Evolutionary conservation across 805 yeast species (phyloP), one percentile per base, ranked within the genome.

Genomic region (Lipomyces oligophaga): DNA sequence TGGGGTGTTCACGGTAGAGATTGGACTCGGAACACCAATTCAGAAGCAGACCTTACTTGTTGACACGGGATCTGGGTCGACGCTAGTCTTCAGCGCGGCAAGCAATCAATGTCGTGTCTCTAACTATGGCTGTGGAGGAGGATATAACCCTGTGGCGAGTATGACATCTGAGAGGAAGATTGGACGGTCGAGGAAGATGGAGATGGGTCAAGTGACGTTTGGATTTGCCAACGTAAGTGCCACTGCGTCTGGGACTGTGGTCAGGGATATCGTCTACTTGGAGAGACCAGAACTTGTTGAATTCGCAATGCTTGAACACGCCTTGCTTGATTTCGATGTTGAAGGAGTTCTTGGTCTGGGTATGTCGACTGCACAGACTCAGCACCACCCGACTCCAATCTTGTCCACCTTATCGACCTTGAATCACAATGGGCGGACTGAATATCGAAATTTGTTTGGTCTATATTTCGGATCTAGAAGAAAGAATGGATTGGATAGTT

Each of bases 321-420:
- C 54, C 21, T 16, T 50, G 16, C 36, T 50, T 11, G 55, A 50
- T 16, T 50, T 50, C 30, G 55, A 50, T 21, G 34, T 50, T 26
- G 43, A 48, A 19, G 55, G 55, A 1, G 55, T 50, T 20, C 41
- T 50, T n/a, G 55, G 55, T 2, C 43, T 50, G 10, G 55, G 55
- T n/a, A n/a, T n/a, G n/a, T n/a, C n/a, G n/a, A n/a, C n/a, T n/a
- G n/a, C n/a, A n/a, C n/a, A n/a, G n/a, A n/a, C n/a, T n/a, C n/a
- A n/a, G n/a, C n/a, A n/a, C n/a, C n/a, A n/a, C n/a, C n/a, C n/a
- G n/a, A n/a, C n/a, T n/a, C n/a, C n/a, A n/a, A n/a, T n/a, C n/a
- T n/a, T n/a, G n/a, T n/a, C n/a, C n/a, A n/a, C n/a, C n/a, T n/a
- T n/a, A n/a, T n/a, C n/a, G n/a, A n/a, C n/a, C n/a, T n/a, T n/a